Evolutionary conservation across 768 basidiomycete species (phyloP).

Genomic region (Pholiota microspora): DNA sequence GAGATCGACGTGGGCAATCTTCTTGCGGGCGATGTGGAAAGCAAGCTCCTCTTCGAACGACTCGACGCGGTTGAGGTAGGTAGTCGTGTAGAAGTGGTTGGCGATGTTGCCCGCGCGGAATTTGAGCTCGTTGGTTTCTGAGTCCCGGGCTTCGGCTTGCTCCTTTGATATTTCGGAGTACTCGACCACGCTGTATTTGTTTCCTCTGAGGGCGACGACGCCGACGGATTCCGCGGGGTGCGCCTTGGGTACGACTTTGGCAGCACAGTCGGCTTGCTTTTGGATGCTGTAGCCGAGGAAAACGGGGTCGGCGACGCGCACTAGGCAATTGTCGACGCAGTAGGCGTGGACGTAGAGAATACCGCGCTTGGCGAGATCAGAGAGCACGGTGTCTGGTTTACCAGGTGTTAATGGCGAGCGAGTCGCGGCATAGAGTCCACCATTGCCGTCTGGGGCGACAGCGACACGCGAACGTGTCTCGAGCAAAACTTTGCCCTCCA

Average conservation of each 20-base stretch:
- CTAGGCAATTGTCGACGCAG: slow-evolving; percentile 98
- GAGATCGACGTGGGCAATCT: slow-evolving; percentile 84
- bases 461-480: slow-evolving; percentile 76
- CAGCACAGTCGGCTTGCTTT: slow-evolving; percentile 87
- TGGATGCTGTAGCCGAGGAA: slow-evolving; percentile 94
- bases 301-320: slow-evolving; percentile 93
- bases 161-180: slow-evolving; percentile 94
- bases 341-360: slow-evolving; percentile 92
- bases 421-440: slow-evolving; percentile 93
- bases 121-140: slow-evolving; percentile 69
- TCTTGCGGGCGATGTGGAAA: slow-evolving; percentile 98
- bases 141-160: slow-evolving; percentile 75
- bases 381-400: slow-evolving; percentile 71
- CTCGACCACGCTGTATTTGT: slow-evolving; percentile 90
- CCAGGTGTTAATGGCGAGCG: slow-evolving; percentile 67
- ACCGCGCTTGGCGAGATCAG: slow-evolving; percentile 73
- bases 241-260: slow-evolving; percentile 93
- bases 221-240: slow-evolving; percentile 90
- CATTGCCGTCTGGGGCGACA: slow-evolving; percentile 98
- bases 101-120: slow-evolving; percentile 97
- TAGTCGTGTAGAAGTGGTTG: slow-evolving; percentile 95
- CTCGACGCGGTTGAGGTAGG: slow-evolving; percentile 76
- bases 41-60: slow-evolving; percentile 85
- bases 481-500: slow-evolving; percentile 92
- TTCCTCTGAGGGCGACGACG: slow-evolving; percentile 83